phyloP scores from a whole-genome alignment of 768 basidiomycete species.

The Russula emetica region DNA sequence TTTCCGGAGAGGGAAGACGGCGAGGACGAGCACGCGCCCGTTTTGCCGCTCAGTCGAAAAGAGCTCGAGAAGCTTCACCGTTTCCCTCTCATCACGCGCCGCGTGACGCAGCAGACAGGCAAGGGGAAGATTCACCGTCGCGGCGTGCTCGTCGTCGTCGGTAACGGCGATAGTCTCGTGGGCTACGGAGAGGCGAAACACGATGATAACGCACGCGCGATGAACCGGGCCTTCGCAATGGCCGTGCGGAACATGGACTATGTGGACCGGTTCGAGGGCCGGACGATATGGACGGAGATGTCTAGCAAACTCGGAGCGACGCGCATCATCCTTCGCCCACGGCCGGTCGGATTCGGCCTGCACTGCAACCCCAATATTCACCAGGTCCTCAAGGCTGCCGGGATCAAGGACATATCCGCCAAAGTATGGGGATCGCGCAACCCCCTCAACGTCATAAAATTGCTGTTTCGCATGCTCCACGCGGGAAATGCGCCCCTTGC shows the following conservation, averaged over 20 bases:
- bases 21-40: slow-evolving; percentile 30
- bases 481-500: slow-evolving; percentile 73
- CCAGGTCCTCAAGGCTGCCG: slow-evolving; percentile 85
- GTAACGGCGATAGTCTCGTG: slow-evolving; percentile 78
- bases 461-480: slow-evolving; percentile 75
- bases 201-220: slow-evolving; percentile 48
- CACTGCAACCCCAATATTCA: slow-evolving; percentile 87
- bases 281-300: slow-evolving; percentile 95
- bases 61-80: slow-evolving; percentile 38
- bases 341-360: slow-evolving; percentile 88
- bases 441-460: slow-evolving; percentile 81
- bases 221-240: slow-evolving; percentile 53
- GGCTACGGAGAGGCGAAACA: slow-evolving; percentile 83
- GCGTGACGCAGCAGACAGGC: slow-evolving; percentile 84
- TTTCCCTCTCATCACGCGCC: slow-evolving; percentile 44
- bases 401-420: slow-evolving; percentile 90
- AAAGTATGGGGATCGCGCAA: slow-evolving; percentile 95
- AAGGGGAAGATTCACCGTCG: slow-evolving; percentile 81
- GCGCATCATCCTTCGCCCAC: slow-evolving; percentile 71
- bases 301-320: slow-evolving; percentile 81
- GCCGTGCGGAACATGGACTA: slow-evolving; percentile 88
- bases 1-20: slow-evolving; percentile 24
- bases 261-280: slow-evolving; percentile 88
- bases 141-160: slow-evolving; percentile 65
- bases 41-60: slow-evolving; percentile 32